Base-by-base conservation (phyloP, 2,329 filamentous ascomycete genomes). In the Colletotrichum sp. region DNA sequence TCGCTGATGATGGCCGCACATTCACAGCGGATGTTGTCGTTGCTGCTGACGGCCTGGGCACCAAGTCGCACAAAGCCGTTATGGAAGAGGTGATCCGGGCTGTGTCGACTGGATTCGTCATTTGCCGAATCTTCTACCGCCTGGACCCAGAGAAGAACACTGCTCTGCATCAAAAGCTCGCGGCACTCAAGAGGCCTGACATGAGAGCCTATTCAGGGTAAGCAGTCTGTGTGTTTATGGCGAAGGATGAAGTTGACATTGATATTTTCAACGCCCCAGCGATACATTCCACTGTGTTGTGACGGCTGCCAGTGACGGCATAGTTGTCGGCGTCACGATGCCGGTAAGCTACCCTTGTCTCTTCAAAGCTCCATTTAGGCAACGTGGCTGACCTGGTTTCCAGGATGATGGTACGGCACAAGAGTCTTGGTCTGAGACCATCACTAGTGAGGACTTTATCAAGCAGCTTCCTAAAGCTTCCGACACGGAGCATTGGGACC, bases 41-140 rank as follows among this genome's bases (percentile, higher is more conserved):
- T 66, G 69, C 69, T 57, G 69, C 69, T 1, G 69, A 71, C 8
- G 69, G 69, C 8, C 60, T 71, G 1, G 69, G 69, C 22, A 66
- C 69, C 2, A 66, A 66, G 61, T 71, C 69, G 13, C 69, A 71
- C 19, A 66, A 71, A 16, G 61, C 30, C 8, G 32, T 66, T 1
- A 57, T 66, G 44, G 60, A 60, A 39, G 60, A 71, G 16, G 39
- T 61, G 19, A 59, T 71, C 30, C 60, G 69, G 28, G 69, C 69
- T 8, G 69, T 71, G 11, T 44, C 69, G 6, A 71, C 69, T 4
- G 69, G 69, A 2, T 71, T 71, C 3, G 69, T 66, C 5, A 44
- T 71, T 2, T 71, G 69, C 60, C 69, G 69, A 2, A 66, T 71
- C 1, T 66, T 57, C 22, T 66, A 71, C 15, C 60, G 39, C 0